Base-by-base conservation (phyloP, 768 basidiomycete species). In the Chalciporus sphaerocephalus region DNA sequence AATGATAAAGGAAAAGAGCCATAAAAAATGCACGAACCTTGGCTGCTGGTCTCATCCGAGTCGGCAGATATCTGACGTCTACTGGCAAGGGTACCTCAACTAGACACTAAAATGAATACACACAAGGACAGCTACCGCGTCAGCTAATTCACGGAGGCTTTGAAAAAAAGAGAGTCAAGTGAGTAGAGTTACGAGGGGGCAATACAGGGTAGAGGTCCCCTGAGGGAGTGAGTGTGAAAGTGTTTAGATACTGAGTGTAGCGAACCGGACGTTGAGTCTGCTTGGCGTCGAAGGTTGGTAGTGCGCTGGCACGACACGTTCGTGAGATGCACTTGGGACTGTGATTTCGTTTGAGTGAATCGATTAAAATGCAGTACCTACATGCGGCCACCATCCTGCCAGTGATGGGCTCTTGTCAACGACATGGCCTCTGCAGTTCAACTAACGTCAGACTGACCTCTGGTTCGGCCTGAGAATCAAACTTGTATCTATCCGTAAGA, bases 11-110 rank as follows among this genome's bases (percentile, higher is more conserved):
- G 33, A 46, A 20, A 18, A 23, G 17, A 6, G n/a, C 10, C 4
- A 37, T 11, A 15, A 35, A 51, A 39, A 13, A 15, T 20, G 18
- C 21, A 56, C 60, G 33, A 33, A 60, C 60, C 51, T 47, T 50
- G 12, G 2, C 16, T 38, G 41, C n/a, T n/a, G n/a, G n/a, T n/a
- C n/a, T 21, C 36, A 25, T 37, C 21, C 15, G 41, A 15, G 28
- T 27, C 22, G 12, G 28, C n/a, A 15, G 35, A 16, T n/a, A 11
- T 34, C 35, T 33, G 18, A 41, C 15, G 34, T 34, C 35, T 37
- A 22, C 8, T n/a, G 16, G 41, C 21, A 33, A 17, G 21, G 22
- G 18, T 34, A 32, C 20, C 32, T 12, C 32, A 25, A 42, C n/a
- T n/a, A 10, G 42, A 18, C 15, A 33, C 21, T 34, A 9, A 10